Base-by-base conservation (phyloP, 345 rosid species). In the Durio zibethinus region DNA sequence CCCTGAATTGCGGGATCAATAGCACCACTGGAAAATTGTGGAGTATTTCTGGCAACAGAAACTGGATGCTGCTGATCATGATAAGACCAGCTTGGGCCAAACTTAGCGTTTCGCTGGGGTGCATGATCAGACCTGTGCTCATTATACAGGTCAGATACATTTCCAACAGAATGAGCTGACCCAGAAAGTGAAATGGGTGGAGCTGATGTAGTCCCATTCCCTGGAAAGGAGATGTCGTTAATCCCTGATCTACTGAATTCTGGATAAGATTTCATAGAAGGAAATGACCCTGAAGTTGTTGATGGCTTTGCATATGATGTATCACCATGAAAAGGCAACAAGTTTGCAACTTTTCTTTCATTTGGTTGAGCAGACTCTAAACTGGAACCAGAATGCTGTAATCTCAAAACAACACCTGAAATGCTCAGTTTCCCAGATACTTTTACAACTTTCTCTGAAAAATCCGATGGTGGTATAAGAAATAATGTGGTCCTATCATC, bases 401-500 rank as follows among this genome's bases (percentile, higher is more conserved):
- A 76, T 74, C 97, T 88, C 79, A 95, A 85, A 68, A 91, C 80
- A 78, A 95, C 99, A 67, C 99, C 99, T 14, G 99, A 92, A 82
- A 95, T 92, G 88, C 98, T 93, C 76, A 95, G 82, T 73, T 91
- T 90, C 40, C 99, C 99, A 2, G 98, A 94, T 29, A 95, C 99
- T 87, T 88, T 95, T 75, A 95, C 84, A 59, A 95, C 93, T 79
- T 90, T 89, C 88, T 90, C 90, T 4, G 99, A 93, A 88, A 95
- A 95, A 72, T 95, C 97, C 21, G 97, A 95, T 18, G 99, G 98
- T 20, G 99, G 97, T 77, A 95, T 98, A 40, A 95, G 97, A 85
- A 95, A 95, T 85, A 95, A 85, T 10, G 97, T 95, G 77, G 93
- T 95, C 68, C 80, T 86, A 40, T 95, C 98, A 79, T 95, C 98